phyloP scores from a whole-genome alignment of 768 basidiomycete species.

The Tulasnella sp. region DNA sequence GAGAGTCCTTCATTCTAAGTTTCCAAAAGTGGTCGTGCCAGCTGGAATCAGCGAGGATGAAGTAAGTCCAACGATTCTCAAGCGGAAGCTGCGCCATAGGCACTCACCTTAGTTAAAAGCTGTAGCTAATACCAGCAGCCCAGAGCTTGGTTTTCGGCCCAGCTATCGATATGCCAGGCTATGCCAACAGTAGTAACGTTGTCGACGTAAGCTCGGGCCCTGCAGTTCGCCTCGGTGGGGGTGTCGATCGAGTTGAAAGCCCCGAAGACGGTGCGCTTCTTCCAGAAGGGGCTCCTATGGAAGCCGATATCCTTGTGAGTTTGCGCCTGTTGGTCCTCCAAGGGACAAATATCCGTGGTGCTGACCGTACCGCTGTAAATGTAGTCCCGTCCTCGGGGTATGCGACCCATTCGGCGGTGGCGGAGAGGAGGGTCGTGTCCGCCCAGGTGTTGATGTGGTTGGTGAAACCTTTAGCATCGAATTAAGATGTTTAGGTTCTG shows the following conservation, averaged over 20 bases:
- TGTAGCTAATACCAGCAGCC: conserved; percentile 24
- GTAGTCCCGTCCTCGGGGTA: neutral
- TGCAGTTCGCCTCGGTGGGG: neutral
- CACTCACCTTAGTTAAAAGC: neutral
- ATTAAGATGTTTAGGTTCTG: neutral
- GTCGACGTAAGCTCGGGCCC: neutral
- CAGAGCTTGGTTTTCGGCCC: conserved; percentile 23
- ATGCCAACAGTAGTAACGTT: conserved; percentile 10
- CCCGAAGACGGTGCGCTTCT: conserved; percentile 9
- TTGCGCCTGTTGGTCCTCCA: neutral
- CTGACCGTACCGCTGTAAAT: neutral
- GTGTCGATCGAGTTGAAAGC: conserved; percentile 23
- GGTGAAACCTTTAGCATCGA: neutral
- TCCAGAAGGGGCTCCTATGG: neutral
- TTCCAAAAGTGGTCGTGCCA: too few species aligned
- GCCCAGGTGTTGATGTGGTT: neutral
- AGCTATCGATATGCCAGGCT: conserved; percentile 28
- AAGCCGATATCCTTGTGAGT: neutral
- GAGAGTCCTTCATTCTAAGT: too few species aligned
- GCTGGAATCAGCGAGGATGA: too few species aligned
- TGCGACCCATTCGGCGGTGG: neutral
- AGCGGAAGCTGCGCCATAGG: too few species aligned
- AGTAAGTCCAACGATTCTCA: too few species aligned
- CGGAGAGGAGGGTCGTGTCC: neutral
- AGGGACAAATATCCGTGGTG: neutral